Conservation (phyloP, 768 basidiomycete genomes). For the Jaapia argillacea region DNA sequence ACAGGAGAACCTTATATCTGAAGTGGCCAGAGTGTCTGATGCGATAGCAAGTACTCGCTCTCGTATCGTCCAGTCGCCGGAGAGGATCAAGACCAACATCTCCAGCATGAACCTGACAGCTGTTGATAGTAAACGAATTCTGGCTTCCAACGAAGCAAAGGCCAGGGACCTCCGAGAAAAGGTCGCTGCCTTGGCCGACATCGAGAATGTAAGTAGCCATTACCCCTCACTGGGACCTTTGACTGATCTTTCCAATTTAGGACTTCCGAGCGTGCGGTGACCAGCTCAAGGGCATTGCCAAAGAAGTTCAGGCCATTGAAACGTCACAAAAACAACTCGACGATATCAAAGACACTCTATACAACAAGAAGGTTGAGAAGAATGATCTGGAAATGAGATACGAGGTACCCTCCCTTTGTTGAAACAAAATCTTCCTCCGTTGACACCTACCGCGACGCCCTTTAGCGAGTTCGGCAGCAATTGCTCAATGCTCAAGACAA, state of each 20-base stretch:
- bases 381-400: slow-evolving; percentile 17
- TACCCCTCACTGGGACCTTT: not conserved
- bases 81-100: slow-evolving; percentile 79
- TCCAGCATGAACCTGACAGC: slow-evolving; percentile 59
- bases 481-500: slow-evolving; percentile 76
- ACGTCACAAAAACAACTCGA: slow-evolving; percentile 55
- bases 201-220: slow-evolving; percentile 52
- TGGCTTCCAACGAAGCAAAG: slow-evolving; percentile 61
- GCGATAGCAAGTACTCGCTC: slow-evolving; percentile 52
- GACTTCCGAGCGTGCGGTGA: slow-evolving; percentile 65
- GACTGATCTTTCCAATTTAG: slow-evolving; percentile 23
- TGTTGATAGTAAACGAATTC: slow-evolving; percentile 58
- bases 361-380: slow-evolving; percentile 65
- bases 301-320: slow-evolving; percentile 55
- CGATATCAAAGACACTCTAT: slow-evolving; percentile 58
- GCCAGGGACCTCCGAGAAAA: slow-evolving; percentile 70
- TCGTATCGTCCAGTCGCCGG: slow-evolving; percentile 87
- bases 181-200: slow-evolving; percentile 54
- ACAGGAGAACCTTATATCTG: not conserved
- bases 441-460: too few relatives aligned
- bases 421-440: too few relatives aligned
- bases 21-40: not conserved
- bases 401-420: too few relatives aligned
- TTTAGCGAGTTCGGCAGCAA: slow-evolving; percentile 73
- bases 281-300: slow-evolving; percentile 66